Base-by-base conservation (phyloP, 1,284 basidiomycete genomes). In the Pisolithus thermaeus region DNA sequence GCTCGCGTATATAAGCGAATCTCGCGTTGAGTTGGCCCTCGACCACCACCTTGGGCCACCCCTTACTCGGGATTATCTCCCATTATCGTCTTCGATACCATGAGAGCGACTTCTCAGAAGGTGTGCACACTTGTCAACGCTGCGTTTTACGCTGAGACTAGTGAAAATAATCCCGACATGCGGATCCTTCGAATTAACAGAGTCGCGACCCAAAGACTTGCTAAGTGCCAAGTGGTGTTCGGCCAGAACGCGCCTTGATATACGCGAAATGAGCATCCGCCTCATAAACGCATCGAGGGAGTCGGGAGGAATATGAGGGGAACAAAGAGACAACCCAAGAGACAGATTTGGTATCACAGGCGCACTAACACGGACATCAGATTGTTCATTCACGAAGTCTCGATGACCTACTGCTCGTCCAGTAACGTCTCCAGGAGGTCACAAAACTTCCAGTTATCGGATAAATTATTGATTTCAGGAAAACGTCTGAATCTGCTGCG, bases 101-200 rank as follows among this genome's bases (percentile, higher is more conserved):
- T 72, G 68, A 3, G 79, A 75, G 44, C 78, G 73, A 41, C 72
- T 71, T 45, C 73, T 74, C 52, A 95, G 70, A 46, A 91, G 73
- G 30, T 68, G 69, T 6, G 75, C 75, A 57, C 90, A 90, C 59
- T 78, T 80, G 58, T 84, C 79, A 46, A 94, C 80, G 58, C 85
- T 86, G 45, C 78, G 78, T 57, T 79, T 79, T 47, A 92, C 80
- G 58, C 80, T 79, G 43, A 95, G 70, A 2, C 78, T 78, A 0
- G 92, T 92, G 60, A 86, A 86, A 48, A 96, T 93, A 56, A 96
- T 88, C 7, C 92, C 92, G 27, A 96, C 90, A 62, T 87, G 87
- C 9, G 82, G 78, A 53, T 84, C 78, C 30, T 65, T 68, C 42
- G 52, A 59, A 35, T 59, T 52, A 16, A 61, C 46, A 23, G 58